A percentile compares a stretch with the other conserved stretches of the same genome.
These are phyloP conservation scores for Neofusicoccum cordaticola DNA, from an alignment of 2,329 filamentous ascomycete genomes.

Conservation along the genomic window DNA sequence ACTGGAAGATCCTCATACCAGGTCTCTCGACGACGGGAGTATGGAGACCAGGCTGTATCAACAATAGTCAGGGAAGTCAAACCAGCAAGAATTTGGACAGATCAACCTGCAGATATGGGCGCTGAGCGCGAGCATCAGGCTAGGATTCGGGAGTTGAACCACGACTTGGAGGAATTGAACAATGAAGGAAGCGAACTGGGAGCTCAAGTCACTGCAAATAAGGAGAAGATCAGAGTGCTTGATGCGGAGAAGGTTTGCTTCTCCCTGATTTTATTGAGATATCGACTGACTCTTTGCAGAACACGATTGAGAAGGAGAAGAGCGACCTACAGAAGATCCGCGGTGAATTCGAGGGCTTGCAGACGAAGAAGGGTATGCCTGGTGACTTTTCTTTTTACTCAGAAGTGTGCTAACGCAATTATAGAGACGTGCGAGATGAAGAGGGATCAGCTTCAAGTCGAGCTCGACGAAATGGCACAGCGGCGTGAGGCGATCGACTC, in stretches of 20 bases:
- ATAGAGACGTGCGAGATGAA: conserved; percentile 10
- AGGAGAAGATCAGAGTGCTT: conserved; percentile 22
- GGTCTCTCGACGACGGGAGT: conserved; percentile 72
- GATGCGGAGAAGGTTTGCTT: conserved; percentile 24
- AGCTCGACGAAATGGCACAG: not conserved
- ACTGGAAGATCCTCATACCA: conserved; percentile 62
- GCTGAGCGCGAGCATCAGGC: conserved; percentile 61
- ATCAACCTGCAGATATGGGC: conserved; percentile 68
- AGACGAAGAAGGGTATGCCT: conserved; percentile 65
- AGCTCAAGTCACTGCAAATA: conserved; percentile 30
- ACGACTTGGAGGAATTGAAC: conserved; percentile 38
- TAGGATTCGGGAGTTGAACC: conserved; percentile 44
- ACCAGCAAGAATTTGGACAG: conserved; percentile 68
- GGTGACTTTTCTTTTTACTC: conserved; percentile 14
- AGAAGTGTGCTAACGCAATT: not conserved
- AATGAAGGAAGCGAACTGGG: conserved; percentile 44
- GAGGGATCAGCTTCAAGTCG: conserved; percentile 18
- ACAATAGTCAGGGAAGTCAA: conserved; percentile 63
- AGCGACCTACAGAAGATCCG: conserved; percentile 63
- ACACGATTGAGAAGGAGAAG: conserved; percentile 59
- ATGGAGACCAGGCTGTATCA: conserved; percentile 75
- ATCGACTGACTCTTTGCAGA: not conserved
- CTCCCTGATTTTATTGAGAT: not conserved
- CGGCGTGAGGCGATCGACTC: conserved; percentile 1
- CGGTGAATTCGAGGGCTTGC: conserved; percentile 64